Percentiles rank a stretch among this genome's conserved stretches.
Evolutionary conservation across 2,329 filamentous ascomycete genomes (phyloP).

Genomic region (Pyricularia sp.): DNA sequence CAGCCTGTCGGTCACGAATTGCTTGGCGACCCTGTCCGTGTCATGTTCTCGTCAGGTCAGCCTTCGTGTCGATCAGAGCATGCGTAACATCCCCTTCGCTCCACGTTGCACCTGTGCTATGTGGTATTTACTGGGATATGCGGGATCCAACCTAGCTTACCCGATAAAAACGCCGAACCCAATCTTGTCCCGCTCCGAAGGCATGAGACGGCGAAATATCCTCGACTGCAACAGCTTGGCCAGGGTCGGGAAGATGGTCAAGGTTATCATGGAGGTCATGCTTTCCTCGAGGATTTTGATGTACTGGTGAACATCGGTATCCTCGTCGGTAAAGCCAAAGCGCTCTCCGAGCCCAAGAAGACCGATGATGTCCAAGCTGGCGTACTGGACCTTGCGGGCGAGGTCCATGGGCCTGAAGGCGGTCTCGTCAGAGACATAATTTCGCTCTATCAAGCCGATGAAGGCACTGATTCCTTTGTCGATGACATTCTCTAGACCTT

Average conservation of each 20-base stretch:
- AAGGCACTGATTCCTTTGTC: constrained; percentile 16
- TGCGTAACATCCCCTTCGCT: neutral
- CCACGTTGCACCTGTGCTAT: neutral
- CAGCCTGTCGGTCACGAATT: constrained; percentile 19
- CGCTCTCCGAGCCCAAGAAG: constrained; percentile 38
- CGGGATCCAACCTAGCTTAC: constrained; percentile 19
- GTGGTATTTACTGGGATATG: neutral
- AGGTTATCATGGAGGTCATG: constrained; percentile 22
- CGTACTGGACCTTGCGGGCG: constrained; percentile 38
- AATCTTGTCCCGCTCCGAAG: constrained; percentile 26
- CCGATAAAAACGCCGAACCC: constrained; percentile 29
- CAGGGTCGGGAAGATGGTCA: constrained; percentile 29
- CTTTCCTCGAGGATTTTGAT: constrained; percentile 23
- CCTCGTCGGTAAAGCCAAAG: constrained; percentile 35
- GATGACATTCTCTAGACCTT: constrained; percentile 15
- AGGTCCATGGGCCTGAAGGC: constrained; percentile 28
- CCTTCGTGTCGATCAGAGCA: neutral
- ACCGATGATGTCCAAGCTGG: constrained; percentile 46
- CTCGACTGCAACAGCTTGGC: constrained; percentile 29
- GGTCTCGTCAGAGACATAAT: constrained; percentile 22
- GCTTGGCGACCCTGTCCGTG: constrained; percentile 27
- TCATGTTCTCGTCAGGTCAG: neutral
- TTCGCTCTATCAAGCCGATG: constrained; percentile 29
- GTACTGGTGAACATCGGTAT: constrained; percentile 35
- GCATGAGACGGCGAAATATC: constrained; percentile 29